These are phyloP conservation scores for Eucalyptus pauciflora DNA, from an alignment of 345 rosid genomes.

Conservation along the genomic window DNA sequence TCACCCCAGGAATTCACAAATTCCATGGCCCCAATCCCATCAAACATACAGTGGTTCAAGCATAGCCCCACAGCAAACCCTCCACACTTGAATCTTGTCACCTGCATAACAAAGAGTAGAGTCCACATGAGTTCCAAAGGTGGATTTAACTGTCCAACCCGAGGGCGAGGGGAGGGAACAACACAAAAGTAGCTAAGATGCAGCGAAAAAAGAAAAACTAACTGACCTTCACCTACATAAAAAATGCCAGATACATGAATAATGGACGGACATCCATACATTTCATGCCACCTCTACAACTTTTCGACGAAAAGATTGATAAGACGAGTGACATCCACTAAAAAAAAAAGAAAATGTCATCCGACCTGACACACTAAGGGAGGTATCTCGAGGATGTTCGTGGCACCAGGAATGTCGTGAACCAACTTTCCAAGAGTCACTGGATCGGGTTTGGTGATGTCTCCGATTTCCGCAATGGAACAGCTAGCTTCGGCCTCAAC, in stretches of 20 bases:
- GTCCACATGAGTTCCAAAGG: background rate
- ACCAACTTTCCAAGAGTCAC: constrained; percentile 67
- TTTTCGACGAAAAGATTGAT: background rate
- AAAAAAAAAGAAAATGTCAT: background rate
- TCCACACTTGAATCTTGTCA: constrained; percentile 76
- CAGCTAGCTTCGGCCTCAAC: constrained; percentile 77
- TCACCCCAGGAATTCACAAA: constrained; percentile 85
- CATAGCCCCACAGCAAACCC: constrained; percentile 65
- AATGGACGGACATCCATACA: background rate
- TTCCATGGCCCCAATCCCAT: constrained; percentile 81
- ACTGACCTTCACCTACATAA: background rate
- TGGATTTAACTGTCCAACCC: background rate
- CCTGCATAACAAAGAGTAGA: constrained; percentile 18
- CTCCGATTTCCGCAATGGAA: constrained; percentile 32
- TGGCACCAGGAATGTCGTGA: constrained; percentile 58
- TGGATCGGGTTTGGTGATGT: constrained; percentile 56
- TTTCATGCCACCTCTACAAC: background rate
- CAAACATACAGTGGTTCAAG: constrained; percentile 80
- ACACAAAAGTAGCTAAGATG: background rate
- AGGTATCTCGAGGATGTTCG: constrained; percentile 74
- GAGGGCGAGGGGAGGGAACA: background rate
- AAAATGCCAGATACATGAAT: background rate
- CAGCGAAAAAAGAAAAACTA: background rate
- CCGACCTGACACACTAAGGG: constrained; percentile 67
- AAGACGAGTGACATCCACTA: background rate